These are phyloP conservation scores for Rubia tinctorum DNA, from an alignment of 305 asterid species.

Conservation along the genomic window DNA sequence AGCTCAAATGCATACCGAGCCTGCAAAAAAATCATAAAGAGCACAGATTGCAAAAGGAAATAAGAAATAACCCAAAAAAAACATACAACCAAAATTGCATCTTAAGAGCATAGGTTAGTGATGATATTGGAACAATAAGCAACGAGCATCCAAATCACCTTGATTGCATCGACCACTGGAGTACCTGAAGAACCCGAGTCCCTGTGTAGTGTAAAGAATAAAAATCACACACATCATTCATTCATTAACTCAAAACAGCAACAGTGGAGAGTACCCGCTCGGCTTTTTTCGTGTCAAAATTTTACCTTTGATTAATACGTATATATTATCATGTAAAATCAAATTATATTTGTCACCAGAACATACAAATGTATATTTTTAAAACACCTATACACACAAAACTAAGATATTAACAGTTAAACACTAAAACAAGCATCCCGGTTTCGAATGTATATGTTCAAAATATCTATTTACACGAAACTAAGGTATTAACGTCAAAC, in stretches of 20 bases:
- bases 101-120: neutral
- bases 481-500: neutral
- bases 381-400: neutral
- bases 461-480: neutral
- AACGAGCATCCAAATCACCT: constrained; percentile 36
- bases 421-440: no score
- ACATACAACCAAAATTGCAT: neutral
- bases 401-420: neutral
- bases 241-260: neutral
- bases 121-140: neutral
- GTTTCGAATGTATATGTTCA: neutral
- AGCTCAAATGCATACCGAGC: constrained; percentile 90
- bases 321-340: neutral
- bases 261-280: neutral
- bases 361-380: neutral
- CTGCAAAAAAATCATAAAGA: constrained; percentile 40
- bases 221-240: neutral
- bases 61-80: neutral
- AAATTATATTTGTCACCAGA: neutral
- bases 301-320: neutral
- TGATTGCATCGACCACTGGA: constrained; percentile 44
- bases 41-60: neutral
- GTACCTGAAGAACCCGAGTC: constrained; percentile 55
- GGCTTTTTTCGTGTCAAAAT: neutral
- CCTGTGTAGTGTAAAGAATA: constrained; percentile 43